These are phyloP conservation scores for Fraxinus latifolia DNA, from an alignment of 305 asterid species.

Conservation along the genomic window DNA sequence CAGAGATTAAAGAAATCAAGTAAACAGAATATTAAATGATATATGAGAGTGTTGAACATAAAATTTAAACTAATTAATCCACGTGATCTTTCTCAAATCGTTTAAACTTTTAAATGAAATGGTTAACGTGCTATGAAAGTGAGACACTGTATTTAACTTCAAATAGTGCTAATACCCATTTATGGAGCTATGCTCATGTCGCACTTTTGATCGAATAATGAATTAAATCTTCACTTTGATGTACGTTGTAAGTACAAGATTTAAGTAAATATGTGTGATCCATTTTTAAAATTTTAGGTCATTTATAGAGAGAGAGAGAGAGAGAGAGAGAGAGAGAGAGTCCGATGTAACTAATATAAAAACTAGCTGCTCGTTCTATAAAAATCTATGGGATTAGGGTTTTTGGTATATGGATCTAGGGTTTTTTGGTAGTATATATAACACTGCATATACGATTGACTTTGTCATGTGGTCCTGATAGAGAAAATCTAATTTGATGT, in stretches of 20 bases:
- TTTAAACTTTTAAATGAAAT: not conserved
- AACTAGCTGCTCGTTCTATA: conserved; percentile 19
- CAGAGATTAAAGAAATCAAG: conserved; percentile 20
- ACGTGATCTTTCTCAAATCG: not conserved
- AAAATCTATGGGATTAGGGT: conserved; percentile 36
- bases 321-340: not conserved
- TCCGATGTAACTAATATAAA: not conserved
- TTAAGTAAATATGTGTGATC: not conserved
- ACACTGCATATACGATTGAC: conserved; percentile 27
- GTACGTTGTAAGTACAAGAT: not conserved
- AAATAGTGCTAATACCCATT: not conserved
- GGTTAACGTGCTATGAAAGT: not conserved
- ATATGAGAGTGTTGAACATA: conserved; percentile 30
- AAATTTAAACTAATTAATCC: not conserved
- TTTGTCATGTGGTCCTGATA: not conserved
- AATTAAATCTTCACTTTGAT: not conserved
- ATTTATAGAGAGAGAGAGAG: not conserved
- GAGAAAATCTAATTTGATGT: not conserved
- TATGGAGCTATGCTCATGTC: not conserved
- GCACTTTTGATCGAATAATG: not conserved
- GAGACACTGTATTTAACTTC: not conserved
- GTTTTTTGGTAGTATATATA: conserved; percentile 29
- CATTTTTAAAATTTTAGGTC: not conserved
- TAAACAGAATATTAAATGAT: conserved; percentile 43
- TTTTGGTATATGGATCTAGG: conserved; percentile 45